These are phyloP conservation scores for Apiospora pterosperma DNA, from an alignment of 2,329 filamentous ascomycete genomes.

Conservation along the genomic window DNA sequence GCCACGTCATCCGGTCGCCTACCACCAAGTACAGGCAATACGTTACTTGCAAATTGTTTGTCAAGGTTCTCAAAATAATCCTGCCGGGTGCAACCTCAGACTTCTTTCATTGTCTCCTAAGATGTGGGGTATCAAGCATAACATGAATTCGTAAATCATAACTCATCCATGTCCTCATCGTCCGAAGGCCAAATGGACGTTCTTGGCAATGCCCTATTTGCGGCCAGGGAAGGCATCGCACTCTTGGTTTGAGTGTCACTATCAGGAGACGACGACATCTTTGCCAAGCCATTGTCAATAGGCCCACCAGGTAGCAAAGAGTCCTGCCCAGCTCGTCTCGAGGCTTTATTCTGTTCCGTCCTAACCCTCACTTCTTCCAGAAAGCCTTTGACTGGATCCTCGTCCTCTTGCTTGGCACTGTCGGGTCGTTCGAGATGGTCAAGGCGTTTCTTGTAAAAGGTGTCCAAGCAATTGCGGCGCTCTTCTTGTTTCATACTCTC, in stretches of 20 bases:
- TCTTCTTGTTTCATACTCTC: conserved; percentile 87
- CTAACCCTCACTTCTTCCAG: background rate
- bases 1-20: background rate
- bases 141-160: conserved; percentile 14
- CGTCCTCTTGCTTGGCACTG: conserved; percentile 4
- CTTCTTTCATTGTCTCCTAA: background rate
- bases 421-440: conserved; percentile 35
- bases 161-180: conserved; percentile 24
- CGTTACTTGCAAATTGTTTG: background rate
- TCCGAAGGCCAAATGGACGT: conserved; percentile 22
- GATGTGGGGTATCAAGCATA: background rate
- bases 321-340: background rate
- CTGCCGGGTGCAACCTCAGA: background rate
- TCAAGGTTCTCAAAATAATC: background rate
- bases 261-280: background rate
- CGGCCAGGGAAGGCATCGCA: background rate
- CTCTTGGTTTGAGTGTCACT: background rate
- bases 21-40: background rate
- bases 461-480: conserved; percentile 71
- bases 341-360: background rate
- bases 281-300: background rate
- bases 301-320: background rate
- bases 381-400: background rate
- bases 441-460: conserved; percentile 71
- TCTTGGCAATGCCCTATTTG: background rate